phyloP scores from a whole-genome alignment of 2,329 filamentous ascomycete species.

The Alternaria viburni region DNA sequence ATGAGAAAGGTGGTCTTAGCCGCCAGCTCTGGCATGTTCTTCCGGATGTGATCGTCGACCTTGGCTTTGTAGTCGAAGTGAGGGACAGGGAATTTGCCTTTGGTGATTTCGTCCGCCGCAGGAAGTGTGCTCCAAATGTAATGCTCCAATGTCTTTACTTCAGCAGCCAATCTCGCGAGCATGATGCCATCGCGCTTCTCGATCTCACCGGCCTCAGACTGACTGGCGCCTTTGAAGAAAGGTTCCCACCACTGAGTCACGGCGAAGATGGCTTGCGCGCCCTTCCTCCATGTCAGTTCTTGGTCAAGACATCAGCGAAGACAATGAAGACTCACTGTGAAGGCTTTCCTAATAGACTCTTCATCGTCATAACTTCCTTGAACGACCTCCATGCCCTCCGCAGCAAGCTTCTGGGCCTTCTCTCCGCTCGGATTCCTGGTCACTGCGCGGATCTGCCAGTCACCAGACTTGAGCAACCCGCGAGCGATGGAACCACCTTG shows the following conservation, averaged over 20 bases:
- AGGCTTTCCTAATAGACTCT: conserved; percentile 12
- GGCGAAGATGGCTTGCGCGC: conserved; percentile 39
- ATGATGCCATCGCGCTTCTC: conserved; percentile 49
- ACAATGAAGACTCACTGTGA: conserved; percentile 4
- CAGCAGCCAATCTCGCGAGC: conserved; percentile 48
- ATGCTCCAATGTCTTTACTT: conserved; percentile 47
- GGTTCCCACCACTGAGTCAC: conserved; percentile 35
- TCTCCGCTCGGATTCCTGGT: conserved; percentile 43
- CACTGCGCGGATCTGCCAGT: conserved; percentile 59
- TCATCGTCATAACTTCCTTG: conserved; percentile 17
- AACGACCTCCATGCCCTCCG: conserved; percentile 48
- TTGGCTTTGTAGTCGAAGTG: conserved; percentile 51
- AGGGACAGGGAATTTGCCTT: conserved; percentile 42
- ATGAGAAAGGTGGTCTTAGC: conserved; percentile 24
- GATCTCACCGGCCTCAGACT: conserved; percentile 25
- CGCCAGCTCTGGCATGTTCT: conserved; percentile 28
- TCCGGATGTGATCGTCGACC: conserved; percentile 49
- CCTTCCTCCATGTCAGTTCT: conserved; percentile 6
- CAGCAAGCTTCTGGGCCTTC: conserved; percentile 27
- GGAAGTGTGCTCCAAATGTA: conserved; percentile 56
- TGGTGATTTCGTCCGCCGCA: conserved; percentile 29
- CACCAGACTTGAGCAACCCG: conserved; percentile 51
- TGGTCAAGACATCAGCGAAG: neutral
- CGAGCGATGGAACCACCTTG: conserved; percentile 32
- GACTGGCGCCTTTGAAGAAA: conserved; percentile 28